Evolutionary conservation across 129 eudicot genomes (phyloP).

Genomic region (Lonicera japonica): DNA sequence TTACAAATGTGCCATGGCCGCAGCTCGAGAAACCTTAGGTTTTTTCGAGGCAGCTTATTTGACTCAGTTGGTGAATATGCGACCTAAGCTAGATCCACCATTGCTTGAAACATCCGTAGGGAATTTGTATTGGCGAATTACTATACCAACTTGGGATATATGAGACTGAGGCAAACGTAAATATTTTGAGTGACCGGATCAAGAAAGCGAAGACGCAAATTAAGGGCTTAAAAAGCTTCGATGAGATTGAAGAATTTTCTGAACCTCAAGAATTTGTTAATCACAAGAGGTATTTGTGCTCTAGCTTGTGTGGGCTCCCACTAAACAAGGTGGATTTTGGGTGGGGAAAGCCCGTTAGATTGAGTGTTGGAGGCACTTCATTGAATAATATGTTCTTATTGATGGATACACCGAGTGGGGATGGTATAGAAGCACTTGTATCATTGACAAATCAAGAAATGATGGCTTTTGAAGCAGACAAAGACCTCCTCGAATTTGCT

Average conservation of each 20-base stretch:
- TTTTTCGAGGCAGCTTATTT: conserved; percentile 6
- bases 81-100: conserved; percentile 8
- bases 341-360: too few relatives aligned
- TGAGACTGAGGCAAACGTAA: neutral
- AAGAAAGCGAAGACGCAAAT: conserved; percentile 8
- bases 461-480: too few relatives aligned
- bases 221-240: conserved; percentile 2
- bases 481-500: too few relatives aligned
- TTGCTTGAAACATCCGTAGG: conserved; percentile 12
- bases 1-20: conserved; percentile 16
- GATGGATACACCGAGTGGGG: conserved; percentile 13
- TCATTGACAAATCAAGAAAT: too few relatives aligned
- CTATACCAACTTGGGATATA: conserved; percentile 7
- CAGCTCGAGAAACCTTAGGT: conserved; percentile 7
- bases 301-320: conserved; percentile 19
- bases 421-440: too few relatives aligned
- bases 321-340: conserved; percentile 9
- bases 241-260: neutral
- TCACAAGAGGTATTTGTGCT: neutral
- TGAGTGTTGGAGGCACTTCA: neutral
- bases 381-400: neutral
- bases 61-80: conserved; percentile 27
- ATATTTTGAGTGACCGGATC: neutral
- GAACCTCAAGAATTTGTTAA: neutral
- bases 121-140: conserved; percentile 25